Conservation (phyloP, 768 basidiomycete species). For the Boletales sp. region DNA sequence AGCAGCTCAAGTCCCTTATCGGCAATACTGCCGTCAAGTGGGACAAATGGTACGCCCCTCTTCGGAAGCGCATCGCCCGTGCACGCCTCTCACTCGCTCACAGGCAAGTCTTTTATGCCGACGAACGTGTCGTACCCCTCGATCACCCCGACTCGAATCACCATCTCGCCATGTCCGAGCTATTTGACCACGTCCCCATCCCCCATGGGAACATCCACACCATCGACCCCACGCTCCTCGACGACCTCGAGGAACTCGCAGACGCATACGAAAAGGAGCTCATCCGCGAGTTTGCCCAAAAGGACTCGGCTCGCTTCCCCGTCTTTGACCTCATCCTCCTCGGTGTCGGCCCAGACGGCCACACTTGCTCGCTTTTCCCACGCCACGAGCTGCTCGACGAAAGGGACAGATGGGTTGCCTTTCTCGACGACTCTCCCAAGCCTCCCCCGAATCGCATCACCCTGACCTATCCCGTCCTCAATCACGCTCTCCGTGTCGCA, state of each 20-base stretch:
- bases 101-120: constrained; percentile 98
- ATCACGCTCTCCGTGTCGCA: constrained; percentile 81
- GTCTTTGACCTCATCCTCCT: constrained; percentile 96
- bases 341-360: constrained; percentile 97
- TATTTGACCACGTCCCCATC: constrained; percentile 84
- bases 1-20: constrained; percentile 71
- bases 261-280: constrained; percentile 82
- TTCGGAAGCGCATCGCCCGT: not conserved
- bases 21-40: constrained; percentile 68
- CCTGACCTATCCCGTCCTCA: constrained; percentile 87
- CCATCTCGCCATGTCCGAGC: constrained; percentile 60
- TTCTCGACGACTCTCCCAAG: constrained; percentile 91
- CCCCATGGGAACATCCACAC: constrained; percentile 75
- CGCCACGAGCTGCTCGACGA: constrained; percentile 83
- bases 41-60: constrained; percentile 77
- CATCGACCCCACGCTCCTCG: constrained; percentile 64
- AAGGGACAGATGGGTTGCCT: constrained; percentile 91
- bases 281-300: constrained; percentile 87
- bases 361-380: constrained; percentile 97
- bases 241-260: constrained; percentile 76
- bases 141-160: constrained; percentile 95
- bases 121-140: constrained; percentile 93
- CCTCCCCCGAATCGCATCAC: constrained; percentile 89
- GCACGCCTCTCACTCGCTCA: not conserved
- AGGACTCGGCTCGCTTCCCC: constrained; percentile 93